phyloP scores from a whole-genome alignment of 2,329 filamentous ascomycete species.

The Hirsutella rhossiliensis region DNA sequence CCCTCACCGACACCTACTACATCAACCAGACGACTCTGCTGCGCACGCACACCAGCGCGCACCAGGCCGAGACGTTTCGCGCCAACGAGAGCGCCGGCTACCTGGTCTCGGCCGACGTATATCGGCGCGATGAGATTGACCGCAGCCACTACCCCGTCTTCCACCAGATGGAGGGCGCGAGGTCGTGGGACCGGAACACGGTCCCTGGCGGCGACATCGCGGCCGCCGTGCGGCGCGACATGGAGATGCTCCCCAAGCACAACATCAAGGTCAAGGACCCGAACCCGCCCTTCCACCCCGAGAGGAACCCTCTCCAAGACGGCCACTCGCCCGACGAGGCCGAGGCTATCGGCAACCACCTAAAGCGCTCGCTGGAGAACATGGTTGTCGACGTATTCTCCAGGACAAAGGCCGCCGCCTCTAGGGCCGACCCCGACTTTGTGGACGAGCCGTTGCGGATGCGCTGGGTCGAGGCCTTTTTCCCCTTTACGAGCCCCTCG shows the following conservation, averaged over 20 bases:
- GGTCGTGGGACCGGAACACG: slow-evolving; percentile 68
- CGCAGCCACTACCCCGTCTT: slow-evolving; percentile 93
- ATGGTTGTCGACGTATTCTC: slow-evolving; percentile 86
- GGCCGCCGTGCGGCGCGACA: slow-evolving; percentile 55
- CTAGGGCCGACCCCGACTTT: slow-evolving; percentile 31
- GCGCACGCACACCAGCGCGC: slow-evolving; percentile 87
- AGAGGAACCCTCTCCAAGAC: slow-evolving; percentile 73
- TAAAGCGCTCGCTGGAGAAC: slow-evolving; percentile 80
- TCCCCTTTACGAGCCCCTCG: slow-evolving; percentile 89
- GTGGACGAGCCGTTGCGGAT: slow-evolving; percentile 64
- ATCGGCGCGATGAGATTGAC: slow-evolving; percentile 89
- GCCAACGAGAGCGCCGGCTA: slow-evolving; percentile 65
- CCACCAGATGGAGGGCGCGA: slow-evolving; percentile 96
- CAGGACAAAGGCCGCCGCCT: slow-evolving; percentile 56
- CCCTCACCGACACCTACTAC: slow-evolving; percentile 89
- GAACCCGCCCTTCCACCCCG: slow-evolving; percentile 63
- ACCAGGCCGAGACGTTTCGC: slow-evolving; percentile 75
- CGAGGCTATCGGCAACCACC: slow-evolving; percentile 69
- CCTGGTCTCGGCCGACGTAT: slow-evolving; percentile 88
- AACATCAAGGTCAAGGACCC: slow-evolving; percentile 70
- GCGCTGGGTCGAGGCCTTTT: slow-evolving; percentile 94
- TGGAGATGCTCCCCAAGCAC: slow-evolving; percentile 61
- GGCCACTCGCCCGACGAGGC: slow-evolving; percentile 66
- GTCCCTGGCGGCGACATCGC: slow-evolving; percentile 47
- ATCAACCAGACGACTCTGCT: slow-evolving; percentile 74